phyloP scores from a whole-genome alignment of 805 yeast species.

The Candida tallmaniae region DNA sequence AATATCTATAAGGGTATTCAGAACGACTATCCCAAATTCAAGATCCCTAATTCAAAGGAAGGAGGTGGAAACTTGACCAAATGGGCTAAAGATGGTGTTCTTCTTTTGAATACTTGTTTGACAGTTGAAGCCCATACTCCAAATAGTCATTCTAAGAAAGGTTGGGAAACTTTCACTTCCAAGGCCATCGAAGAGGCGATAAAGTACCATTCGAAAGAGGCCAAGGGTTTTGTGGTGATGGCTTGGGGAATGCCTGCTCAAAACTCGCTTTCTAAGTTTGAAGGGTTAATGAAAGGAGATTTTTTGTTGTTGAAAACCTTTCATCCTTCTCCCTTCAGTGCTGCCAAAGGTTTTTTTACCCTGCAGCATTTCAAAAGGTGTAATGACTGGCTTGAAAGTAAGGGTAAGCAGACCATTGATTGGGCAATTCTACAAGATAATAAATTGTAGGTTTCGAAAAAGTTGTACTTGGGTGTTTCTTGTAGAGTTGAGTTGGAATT shows the following conservation, averaged over 20 bases:
- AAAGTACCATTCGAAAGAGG: slow-evolving; percentile 35
- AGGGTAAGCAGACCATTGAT: slow-evolving; percentile 48
- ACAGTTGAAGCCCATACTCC: slow-evolving; percentile 94
- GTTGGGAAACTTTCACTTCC: slow-evolving; percentile 92
- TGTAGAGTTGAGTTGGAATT: too few species aligned
- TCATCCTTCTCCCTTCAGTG: slow-evolving; percentile 95
- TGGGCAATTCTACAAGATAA: slow-evolving; percentile 44
- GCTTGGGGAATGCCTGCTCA: slow-evolving; percentile 83
- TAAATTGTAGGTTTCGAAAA: too few species aligned
- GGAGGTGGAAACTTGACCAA: slow-evolving; percentile 64
- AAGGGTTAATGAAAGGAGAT: slow-evolving; percentile 18
- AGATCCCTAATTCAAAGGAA: slow-evolving; percentile 40
- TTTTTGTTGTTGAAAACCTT: slow-evolving; percentile 64
- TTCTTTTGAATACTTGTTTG: slow-evolving; percentile 79
- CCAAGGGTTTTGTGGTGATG: slow-evolving; percentile 61
- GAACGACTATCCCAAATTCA: slow-evolving; percentile 63
- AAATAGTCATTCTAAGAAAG: slow-evolving; percentile 82
- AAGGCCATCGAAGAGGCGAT: slow-evolving; percentile 55
- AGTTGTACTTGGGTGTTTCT: too few species aligned
- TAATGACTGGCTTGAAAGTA: slow-evolving; percentile 66
- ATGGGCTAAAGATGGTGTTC: slow-evolving; percentile 88
- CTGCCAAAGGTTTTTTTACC: slow-evolving; percentile 76
- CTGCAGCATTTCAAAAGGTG: slow-evolving; percentile 69
- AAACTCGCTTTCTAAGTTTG: slow-evolving; percentile 45
- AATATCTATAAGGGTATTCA: slow-evolving; percentile 81